A percentile compares a stretch with the other conserved stretches of the same genome.
Evolutionary conservation across 1,284 basidiomycete genomes (phyloP).

Genomic region (Trametes versicolor): DNA sequence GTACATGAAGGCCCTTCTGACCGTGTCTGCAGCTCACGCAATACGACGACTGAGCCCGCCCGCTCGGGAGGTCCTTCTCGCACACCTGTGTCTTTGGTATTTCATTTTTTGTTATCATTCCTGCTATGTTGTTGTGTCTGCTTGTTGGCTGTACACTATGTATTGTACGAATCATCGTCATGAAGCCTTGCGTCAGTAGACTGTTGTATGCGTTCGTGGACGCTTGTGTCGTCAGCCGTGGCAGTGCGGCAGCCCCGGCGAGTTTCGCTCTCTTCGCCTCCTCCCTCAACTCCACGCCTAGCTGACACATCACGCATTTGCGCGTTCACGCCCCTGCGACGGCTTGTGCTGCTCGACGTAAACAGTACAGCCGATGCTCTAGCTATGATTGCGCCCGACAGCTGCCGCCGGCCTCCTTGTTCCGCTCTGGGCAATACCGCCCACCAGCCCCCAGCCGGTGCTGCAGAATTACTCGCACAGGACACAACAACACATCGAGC

Average conservation of each 20-base stretch:
- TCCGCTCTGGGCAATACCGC: not conserved
- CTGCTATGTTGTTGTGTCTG: constrained; percentile 16
- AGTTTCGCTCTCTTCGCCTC: not conserved
- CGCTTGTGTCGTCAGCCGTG: not conserved
- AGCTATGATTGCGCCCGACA: not conserved
- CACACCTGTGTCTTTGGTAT: not conserved
- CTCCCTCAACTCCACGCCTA: not conserved
- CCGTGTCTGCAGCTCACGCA: constrained; percentile 49
- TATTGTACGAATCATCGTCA: not conserved
- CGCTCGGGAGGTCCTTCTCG: not conserved
- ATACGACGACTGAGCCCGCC: constrained; percentile 45
- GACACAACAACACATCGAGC: not conserved
- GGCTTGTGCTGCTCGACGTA: not conserved
- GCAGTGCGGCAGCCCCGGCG: not conserved
- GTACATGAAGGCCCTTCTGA: not conserved
- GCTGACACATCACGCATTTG: too few relatives aligned
- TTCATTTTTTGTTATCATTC: not conserved
- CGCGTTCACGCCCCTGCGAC: too few relatives aligned
- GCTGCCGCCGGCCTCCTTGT: constrained; percentile 7
- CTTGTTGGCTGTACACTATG: constrained; percentile 12
- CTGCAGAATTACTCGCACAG: not conserved
- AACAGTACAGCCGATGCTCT: not conserved
- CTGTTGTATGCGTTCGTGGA: not conserved
- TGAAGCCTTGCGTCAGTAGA: not conserved
- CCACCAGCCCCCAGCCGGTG: not conserved